Conservation (phyloP, 2,329 filamentous ascomycete genomes). For the Huntiella omanensis region DNA sequence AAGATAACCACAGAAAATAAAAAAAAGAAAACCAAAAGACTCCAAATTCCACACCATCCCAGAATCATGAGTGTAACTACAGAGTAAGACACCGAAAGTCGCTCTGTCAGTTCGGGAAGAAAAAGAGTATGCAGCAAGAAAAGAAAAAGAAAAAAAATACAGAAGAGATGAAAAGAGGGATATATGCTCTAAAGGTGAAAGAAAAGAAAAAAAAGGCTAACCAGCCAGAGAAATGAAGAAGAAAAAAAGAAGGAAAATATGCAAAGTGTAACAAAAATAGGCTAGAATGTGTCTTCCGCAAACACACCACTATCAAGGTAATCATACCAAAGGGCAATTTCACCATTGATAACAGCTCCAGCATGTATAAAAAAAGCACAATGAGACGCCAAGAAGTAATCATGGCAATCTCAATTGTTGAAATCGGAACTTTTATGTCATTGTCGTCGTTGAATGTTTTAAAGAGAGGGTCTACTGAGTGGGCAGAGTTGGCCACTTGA, state of each 20-base stretch:
- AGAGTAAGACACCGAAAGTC: neutral
- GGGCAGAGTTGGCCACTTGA: neutral
- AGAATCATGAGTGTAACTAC: conserved; percentile 10
- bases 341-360: no score
- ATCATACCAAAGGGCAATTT: no score
- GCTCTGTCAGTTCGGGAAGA: conserved; percentile 13
- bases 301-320: no score
- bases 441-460: neutral
- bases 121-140: conserved; percentile 12
- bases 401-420: neutral
- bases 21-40: conserved; percentile 7
- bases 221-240: conserved; percentile 1
- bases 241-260: neutral
- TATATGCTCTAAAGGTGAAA: neutral
- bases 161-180: neutral
- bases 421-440: neutral
- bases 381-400: no score
- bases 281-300: neutral
- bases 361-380: no score
- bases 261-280: neutral
- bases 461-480: neutral
- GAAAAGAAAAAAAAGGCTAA: neutral
- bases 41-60: conserved; percentile 10
- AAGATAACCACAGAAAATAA: conserved; percentile 7
- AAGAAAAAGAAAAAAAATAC: conserved; percentile 11